These are phyloP conservation scores for Metschnikowia similis DNA, from an alignment of 805 yeast species.

Conservation along the genomic window DNA sequence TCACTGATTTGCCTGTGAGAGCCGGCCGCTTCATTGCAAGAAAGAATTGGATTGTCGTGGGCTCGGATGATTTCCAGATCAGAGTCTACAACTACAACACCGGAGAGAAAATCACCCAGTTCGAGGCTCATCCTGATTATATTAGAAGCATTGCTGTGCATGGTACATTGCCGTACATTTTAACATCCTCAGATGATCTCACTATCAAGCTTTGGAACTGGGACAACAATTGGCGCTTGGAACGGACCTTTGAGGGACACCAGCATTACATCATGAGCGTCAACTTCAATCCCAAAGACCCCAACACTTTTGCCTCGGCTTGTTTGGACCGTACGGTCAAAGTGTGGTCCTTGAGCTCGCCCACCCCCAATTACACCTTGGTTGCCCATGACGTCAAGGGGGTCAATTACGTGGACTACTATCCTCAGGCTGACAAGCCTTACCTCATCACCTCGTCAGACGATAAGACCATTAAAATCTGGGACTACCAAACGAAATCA, in stretches of 20 bases:
- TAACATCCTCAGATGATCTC: conserved; percentile 90
- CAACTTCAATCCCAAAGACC: conserved; percentile 95
- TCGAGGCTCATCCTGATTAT: conserved; percentile 98
- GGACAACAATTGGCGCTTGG: conserved; percentile 89
- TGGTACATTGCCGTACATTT: conserved; percentile 83
- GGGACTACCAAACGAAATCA: conserved; percentile 97
- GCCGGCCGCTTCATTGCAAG: conserved; percentile 93
- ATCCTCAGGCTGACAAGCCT: conserved; percentile 97
- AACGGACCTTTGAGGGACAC: conserved; percentile 92
- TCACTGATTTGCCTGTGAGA: conserved; percentile 93
- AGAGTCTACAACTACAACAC: conserved; percentile 94
- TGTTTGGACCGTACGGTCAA: conserved; percentile 95
- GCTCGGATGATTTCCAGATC: conserved; percentile 91
- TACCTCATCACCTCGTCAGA: conserved; percentile 88
- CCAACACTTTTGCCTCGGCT: conserved; percentile 95
- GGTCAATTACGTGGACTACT: conserved; percentile 93
- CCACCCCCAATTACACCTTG: conserved; percentile 85
- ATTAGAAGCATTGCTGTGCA: conserved; percentile 91
- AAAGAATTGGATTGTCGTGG: conserved; percentile 95
- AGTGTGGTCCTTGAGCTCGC: conserved; percentile 90
- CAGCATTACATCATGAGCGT: conserved; percentile 92
- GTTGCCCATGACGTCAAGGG: conserved; percentile 90
- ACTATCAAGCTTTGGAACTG: conserved; percentile 94
- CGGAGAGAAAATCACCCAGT: conserved; percentile 89
- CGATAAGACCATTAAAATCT: conserved; percentile 80